Conservation (phyloP, 73 alveolate species). For the Paramecium sonneborni region DNA sequence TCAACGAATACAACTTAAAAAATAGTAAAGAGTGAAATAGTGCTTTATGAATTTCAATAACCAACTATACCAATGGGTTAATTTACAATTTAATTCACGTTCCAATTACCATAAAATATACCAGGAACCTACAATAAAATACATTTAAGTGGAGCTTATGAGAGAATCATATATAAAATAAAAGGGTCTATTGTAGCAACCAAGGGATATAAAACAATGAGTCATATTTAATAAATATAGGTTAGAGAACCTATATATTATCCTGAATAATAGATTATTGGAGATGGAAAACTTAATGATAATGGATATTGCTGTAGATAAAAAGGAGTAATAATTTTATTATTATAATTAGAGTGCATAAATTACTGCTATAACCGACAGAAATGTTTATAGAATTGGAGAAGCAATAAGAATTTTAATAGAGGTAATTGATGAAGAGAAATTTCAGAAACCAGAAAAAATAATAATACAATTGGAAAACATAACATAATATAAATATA, state of each 20-base stretch:
- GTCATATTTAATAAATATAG: neutral
- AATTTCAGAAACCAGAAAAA: neutral
- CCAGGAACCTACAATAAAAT: neutral
- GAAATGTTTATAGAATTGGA: constrained; percentile 4
- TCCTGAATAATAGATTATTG: neutral
- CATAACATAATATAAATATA: neutral
- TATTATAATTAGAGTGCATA: neutral
- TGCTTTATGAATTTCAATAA: constrained; percentile 20
- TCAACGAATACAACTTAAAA: neutral
- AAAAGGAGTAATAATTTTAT: neutral
- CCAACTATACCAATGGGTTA: constrained; percentile 27
- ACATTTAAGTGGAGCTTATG: constrained; percentile 8
- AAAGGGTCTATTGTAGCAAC: neutral
- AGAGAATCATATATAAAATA: neutral
- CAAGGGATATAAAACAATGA: constrained; percentile 4
- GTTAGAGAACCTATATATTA: neutral
- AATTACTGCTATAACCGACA: neutral
- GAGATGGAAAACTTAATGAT: constrained; percentile 2
- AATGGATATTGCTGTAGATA: neutral
- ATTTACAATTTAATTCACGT: neutral
- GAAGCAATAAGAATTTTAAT: constrained; percentile 6
- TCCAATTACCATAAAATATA: neutral
- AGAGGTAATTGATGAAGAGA: neutral
- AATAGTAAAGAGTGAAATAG: neutral
- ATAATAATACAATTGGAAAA: neutral